Evolutionary conservation across 352 stramenopile species (phyloP), one percentile per base, ranked within the genome.

Genomic region (Phytopythium sindhum): DNA sequence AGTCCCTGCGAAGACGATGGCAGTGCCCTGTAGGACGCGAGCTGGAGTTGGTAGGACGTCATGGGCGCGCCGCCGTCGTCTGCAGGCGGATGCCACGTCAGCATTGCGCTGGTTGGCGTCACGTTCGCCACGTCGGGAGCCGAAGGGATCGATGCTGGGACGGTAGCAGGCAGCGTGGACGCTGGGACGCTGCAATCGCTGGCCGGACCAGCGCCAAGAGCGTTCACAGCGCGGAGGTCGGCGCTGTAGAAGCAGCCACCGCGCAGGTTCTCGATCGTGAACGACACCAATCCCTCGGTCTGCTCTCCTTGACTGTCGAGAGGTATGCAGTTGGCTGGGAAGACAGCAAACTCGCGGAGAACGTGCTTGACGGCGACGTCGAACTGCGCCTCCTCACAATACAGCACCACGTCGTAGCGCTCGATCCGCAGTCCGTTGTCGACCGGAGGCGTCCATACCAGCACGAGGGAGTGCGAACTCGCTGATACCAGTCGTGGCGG

Each of bases 61-160:
- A 93, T n/a, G 9, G 69, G 41, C 2, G 70, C 63, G 24, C 84
- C 84, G 4, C 84, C 84, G 52, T 93, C 80, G 66, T 93, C 67
- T 19, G 39, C 50, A 10, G 80, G 80, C 0, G 55, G 21, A 5
- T 54, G 61, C 84, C 84, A 91, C 0, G 57, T 47, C 35, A 93
- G 62, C 6, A 56, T 60, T 21, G 67, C 77, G 24, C 63, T 76
- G 0, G 75, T 86, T 5, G 84, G 84, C 41, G 82, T 77, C 11
- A 90, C 61, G 14, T 80, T 58, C 6, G 52, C 45, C 9, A 87
- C 35, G 11, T 26, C 21, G 0, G 80, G 81, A 2, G 75, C 37
- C 2, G 67, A 55, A 6, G 50, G 9, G 24, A 90, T 60, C n/a
- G 64, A 61, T 7, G 72, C 72, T 10, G 80, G 84, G 1, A 78